A percentile compares a stretch with the other conserved stretches of the same genome.
These are phyloP conservation scores for Bertia moriformis DNA, from an alignment of 2,329 filamentous ascomycete species.

Conservation along the genomic window DNA sequence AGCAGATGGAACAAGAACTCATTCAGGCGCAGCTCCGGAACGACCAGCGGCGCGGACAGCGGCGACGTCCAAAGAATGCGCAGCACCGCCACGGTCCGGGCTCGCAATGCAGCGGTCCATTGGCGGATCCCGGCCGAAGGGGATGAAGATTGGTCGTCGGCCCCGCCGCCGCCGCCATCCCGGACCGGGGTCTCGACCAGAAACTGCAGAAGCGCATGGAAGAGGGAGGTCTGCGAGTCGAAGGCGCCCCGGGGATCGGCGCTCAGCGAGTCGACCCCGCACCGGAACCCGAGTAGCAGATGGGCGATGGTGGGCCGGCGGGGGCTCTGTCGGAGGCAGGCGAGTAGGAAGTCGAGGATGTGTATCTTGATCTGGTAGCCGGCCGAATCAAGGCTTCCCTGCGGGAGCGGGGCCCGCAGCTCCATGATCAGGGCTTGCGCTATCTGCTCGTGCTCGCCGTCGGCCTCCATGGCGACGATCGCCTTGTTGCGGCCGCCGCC, in stretches of 20 bases:
- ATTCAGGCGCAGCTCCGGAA: constrained; percentile 65
- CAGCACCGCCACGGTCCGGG: constrained; percentile 58
- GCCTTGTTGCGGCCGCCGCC: constrained; percentile 65
- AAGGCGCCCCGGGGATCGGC: constrained; percentile 59
- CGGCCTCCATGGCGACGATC: constrained; percentile 72
- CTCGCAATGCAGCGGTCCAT: constrained; percentile 58
- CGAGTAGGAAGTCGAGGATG: constrained; percentile 73
- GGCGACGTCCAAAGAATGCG: constrained; percentile 72
- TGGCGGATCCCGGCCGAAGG: too few species aligned
- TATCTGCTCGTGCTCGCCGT: constrained; percentile 69
- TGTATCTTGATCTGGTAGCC: constrained; percentile 71
- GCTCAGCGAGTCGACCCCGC: constrained; percentile 54
- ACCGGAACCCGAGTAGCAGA: constrained; percentile 74
- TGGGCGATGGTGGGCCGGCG: constrained; percentile 79
- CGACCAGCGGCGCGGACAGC: constrained; percentile 59
- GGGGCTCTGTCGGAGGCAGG: constrained; percentile 61
- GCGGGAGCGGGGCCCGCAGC: constrained; percentile 51
- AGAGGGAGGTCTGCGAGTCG: constrained; percentile 57
- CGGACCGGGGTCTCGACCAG: constrained; percentile 53
- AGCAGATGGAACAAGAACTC: constrained; percentile 71
- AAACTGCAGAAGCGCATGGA: constrained; percentile 68
- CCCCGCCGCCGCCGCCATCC: constrained; percentile 35
- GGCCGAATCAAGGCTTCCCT: constrained; percentile 52
- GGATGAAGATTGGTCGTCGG: too few species aligned
- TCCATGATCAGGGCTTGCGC: constrained; percentile 57